These are phyloP conservation scores for Aureoboletus auriporus DNA, from an alignment of 768 basidiomycete species.

Conservation along the genomic window DNA sequence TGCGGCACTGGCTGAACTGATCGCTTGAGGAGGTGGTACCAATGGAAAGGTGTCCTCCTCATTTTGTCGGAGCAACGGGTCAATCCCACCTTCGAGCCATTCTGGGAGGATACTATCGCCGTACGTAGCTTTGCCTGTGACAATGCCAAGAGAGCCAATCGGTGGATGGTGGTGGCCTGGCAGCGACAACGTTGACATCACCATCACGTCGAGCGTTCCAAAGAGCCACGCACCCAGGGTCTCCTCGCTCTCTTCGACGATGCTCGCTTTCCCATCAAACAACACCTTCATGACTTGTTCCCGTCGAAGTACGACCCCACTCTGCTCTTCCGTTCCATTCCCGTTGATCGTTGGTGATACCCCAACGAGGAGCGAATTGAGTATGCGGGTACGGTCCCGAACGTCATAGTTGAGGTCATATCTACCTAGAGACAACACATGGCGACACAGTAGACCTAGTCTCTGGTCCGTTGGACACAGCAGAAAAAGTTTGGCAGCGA, in stretches of 20 bases:
- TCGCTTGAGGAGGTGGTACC: conserved; percentile 34
- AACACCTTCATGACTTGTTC: conserved; percentile 81
- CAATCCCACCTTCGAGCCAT: conserved; percentile 87
- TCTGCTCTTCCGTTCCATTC: conserved; percentile 42
- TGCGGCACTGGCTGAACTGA: conserved; percentile 35
- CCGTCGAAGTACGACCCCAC: conserved; percentile 73
- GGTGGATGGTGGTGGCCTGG: conserved; percentile 38
- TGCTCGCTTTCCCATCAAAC: conserved; percentile 67
- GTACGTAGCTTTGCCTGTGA: conserved; percentile 51
- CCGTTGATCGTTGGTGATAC: conserved; percentile 37
- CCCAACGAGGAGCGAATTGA: conserved; percentile 65
- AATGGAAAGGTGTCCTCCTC: conserved; percentile 46
- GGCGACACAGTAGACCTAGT: conserved; percentile 54
- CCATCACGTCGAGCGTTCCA: not conserved
- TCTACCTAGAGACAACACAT: conserved; percentile 79
- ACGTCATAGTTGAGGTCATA: conserved; percentile 91
- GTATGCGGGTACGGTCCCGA: conserved; percentile 82
- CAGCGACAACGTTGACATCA: not conserved
- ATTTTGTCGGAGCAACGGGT: conserved; percentile 67
- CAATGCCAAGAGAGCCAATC: conserved; percentile 64
- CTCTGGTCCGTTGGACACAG: conserved; percentile 53
- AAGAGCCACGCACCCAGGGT: conserved; percentile 27
- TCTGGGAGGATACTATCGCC: conserved; percentile 56
- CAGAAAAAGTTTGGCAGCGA: conserved; percentile 82
- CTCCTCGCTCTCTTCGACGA: conserved; percentile 36